Evolutionary conservation across 352 stramenopile species (phyloP).

Genomic region (Phytophthora kernoviae): DNA sequence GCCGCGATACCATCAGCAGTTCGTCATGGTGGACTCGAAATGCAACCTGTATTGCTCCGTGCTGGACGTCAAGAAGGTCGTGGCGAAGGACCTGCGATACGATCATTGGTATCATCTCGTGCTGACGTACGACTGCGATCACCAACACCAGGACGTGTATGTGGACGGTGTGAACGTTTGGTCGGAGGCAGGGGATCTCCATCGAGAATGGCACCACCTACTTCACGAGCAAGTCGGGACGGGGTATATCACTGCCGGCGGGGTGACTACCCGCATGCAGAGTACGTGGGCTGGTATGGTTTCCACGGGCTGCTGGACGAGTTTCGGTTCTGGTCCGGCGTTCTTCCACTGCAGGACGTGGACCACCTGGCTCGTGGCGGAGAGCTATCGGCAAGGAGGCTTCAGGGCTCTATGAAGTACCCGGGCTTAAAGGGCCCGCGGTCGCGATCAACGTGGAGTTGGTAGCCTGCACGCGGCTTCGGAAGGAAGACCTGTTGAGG

Average conservation of each 20-base stretch:
- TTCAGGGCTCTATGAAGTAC: slow-evolving; percentile 22
- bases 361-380: slow-evolving; percentile 10
- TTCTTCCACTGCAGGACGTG: slow-evolving; percentile 9
- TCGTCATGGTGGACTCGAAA: slow-evolving; percentile 41
- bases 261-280: slow-evolving; percentile 25
- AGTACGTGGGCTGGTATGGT: slow-evolving; percentile 46
- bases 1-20: slow-evolving; percentile 51
- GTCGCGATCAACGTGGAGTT: slow-evolving; percentile 23
- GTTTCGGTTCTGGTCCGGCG: slow-evolving; percentile 24
- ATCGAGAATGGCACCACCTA: slow-evolving; percentile 43
- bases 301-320: slow-evolving; percentile 51
- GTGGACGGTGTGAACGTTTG: slow-evolving; percentile 38
- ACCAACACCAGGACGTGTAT: slow-evolving; percentile 39
- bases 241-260: slow-evolving; percentile 36
- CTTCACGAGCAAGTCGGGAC: slow-evolving; percentile 47
- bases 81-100: slow-evolving; percentile 25
- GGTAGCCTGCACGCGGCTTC: slow-evolving; percentile 16
- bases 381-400: slow-evolving; percentile 7
- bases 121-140: slow-evolving; percentile 37
- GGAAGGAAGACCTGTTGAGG: slow-evolving; percentile 16
- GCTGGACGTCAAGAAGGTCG: slow-evolving; percentile 29
- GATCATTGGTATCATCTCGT: slow-evolving; percentile 53
- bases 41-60: slow-evolving; percentile 54
- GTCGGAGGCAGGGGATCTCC: slow-evolving; percentile 18
- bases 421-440: slow-evolving; percentile 13